Evolutionary conservation across 78 protist species (phyloP), one percentile per base, ranked within the genome.

Genomic region (Dictyostelium capitatum): DNA sequence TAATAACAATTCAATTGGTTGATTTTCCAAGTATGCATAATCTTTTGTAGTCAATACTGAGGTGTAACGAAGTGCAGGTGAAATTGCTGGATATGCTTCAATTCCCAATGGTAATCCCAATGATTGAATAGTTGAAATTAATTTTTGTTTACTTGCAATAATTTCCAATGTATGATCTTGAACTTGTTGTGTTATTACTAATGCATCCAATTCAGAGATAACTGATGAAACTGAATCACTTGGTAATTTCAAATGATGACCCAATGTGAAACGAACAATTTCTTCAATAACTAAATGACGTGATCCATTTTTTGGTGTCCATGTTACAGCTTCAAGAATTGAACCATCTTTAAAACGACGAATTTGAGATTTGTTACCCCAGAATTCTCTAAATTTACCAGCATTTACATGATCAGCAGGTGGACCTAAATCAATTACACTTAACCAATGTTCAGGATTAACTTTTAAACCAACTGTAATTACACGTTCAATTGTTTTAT

Each of bases 341-440:
- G 95, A 82, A 48, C 95, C 95, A 79, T 91, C 95, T 32, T 82
- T 82, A 64, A 91, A 91, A 72, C 95, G 80, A 57, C 95, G 73
- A 15, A 91, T 15, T 47, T 80, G 90, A 19, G 89, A 82, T 51
- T 73, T 80, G 62, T 47, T n/a, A 51, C 95, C 95, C 95, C 95
- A 91, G 19, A 74, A 73, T 10, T 80, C 56, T 19, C 62, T 70
- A 82, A 91, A 91, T 41, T 48, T 67, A 4, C 56, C 37, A 0
- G 93, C 75, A 47, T 77, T 80, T 8, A 51, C 65, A 54, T 87
- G 93, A 57, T 87, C 93, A 32, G 85, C 93, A 12, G 93, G 75
- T 62, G 93, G 93, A 37, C 93, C 93, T 73, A 77, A 47, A 51
- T 87, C 93, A 32, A 87, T 77, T 4, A 77, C 74, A 64, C 79